phyloP scores from a whole-genome alignment of 2,329 filamentous ascomycete genomes.

The Neodidymelliopsis sp. region DNA sequence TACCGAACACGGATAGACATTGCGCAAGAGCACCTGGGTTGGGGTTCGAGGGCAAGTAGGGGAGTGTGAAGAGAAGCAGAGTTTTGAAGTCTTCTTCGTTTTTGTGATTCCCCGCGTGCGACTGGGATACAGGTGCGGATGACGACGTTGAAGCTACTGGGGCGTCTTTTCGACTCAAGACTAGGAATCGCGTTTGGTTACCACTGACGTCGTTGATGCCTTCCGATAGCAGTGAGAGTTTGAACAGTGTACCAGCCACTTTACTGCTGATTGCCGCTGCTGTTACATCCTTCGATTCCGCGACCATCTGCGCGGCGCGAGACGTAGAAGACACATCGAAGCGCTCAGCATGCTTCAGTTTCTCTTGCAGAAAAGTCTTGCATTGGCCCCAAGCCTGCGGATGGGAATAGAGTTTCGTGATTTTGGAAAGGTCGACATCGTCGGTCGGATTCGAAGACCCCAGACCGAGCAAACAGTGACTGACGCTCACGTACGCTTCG shows the following conservation, averaged over 20 bases:
- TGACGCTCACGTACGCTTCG: constrained; percentile 86
- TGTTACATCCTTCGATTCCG: constrained; percentile 65
- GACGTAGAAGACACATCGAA: constrained; percentile 88
- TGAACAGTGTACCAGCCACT: constrained; percentile 73
- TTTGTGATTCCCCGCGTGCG: not conserved
- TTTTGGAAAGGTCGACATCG: constrained; percentile 59
- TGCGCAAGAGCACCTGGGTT: constrained; percentile 83
- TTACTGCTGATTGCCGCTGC: constrained; percentile 81
- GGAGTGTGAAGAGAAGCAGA: constrained; percentile 76
- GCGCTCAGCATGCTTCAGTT: constrained; percentile 77
- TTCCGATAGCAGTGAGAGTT: constrained; percentile 72
- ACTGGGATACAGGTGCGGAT: not conserved
- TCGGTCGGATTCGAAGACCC: not conserved
- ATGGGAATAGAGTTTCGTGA: constrained; percentile 86
- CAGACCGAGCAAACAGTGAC: constrained; percentile 80
- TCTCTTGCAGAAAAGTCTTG: constrained; percentile 71
- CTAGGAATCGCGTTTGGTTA: constrained; percentile 82
- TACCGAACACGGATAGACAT: constrained; percentile 79
- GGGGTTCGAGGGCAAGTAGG: constrained; percentile 82
- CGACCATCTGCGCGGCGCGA: constrained; percentile 78
- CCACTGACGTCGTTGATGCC: constrained; percentile 76
- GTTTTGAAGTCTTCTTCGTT: constrained; percentile 62
- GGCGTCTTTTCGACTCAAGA: constrained; percentile 57
- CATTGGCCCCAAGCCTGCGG: constrained; percentile 97
- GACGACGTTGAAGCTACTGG: not conserved